Conservation (phyloP, 106 monocot species). For the Acanthochlamys bracteata region DNA sequence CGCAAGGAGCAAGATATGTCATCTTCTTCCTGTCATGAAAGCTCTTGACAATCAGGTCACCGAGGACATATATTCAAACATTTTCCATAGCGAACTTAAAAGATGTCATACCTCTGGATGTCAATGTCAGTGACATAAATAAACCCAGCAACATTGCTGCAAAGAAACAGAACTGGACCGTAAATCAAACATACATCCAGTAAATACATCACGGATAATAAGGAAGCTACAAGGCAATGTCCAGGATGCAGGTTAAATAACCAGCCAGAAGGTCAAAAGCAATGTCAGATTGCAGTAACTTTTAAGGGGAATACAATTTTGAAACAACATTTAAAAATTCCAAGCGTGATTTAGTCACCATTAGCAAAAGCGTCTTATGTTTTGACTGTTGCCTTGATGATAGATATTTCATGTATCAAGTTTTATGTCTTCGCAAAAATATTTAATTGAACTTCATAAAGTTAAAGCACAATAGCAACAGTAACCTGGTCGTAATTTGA, state of each 20-base stretch:
- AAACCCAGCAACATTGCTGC: constrained; percentile 94
- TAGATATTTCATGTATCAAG: no score
- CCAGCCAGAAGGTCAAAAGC: no score
- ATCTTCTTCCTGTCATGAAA: constrained; percentile 63
- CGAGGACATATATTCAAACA: neutral
- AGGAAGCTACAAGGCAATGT: no score
- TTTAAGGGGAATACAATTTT: no score
- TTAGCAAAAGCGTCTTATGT: no score
- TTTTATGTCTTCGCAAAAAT: neutral
- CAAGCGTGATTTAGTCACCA: no score
- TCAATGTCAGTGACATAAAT: constrained; percentile 83
- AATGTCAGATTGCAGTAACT: no score
- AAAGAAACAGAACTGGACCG: neutral
- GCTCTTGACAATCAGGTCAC: neutral
- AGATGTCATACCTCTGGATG: constrained; percentile 52
- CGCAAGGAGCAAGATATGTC: constrained; percentile 74
- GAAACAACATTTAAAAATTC: no score
- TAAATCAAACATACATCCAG: neutral
- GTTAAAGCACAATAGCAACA: neutral
- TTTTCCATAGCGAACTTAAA: neutral
- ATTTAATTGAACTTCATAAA: constrained; percentile 1
- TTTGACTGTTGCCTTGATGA: no score
- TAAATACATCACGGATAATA: no score
- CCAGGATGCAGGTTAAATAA: no score
- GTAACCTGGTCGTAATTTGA: constrained; percentile 79